These are phyloP conservation scores for Ophiocordyceps polyrhachis-furcata DNA, from an alignment of 2,329 filamentous ascomycete species.

Conservation along the genomic window DNA sequence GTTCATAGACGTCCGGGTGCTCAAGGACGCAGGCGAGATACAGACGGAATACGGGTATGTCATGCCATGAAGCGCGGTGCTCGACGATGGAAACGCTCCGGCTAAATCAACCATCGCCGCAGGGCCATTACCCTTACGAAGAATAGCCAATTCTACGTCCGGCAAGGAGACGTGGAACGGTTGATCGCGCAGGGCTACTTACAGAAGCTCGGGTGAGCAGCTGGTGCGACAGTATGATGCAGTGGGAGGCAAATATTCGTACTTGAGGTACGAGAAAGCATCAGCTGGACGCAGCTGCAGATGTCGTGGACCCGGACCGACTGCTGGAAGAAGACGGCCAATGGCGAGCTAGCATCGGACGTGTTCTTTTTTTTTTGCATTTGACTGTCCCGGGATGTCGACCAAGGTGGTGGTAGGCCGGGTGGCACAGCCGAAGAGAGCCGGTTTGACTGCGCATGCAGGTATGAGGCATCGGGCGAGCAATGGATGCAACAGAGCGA, in stretches of 20 bases:
- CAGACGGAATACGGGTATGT: constrained; percentile 95
- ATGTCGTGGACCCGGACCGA: background rate
- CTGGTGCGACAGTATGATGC: background rate
- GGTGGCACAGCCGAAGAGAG: background rate
- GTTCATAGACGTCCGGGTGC: constrained; percentile 88
- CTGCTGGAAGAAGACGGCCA: background rate
- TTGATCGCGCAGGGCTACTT: constrained; percentile 89
- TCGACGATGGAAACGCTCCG: background rate
- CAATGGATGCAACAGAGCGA: too few relatives aligned
- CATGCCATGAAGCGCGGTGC: background rate
- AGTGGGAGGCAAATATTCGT: background rate
- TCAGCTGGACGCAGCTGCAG: background rate
- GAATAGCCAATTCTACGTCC: constrained; percentile 95
- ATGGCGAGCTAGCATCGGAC: background rate
- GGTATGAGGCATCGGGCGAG: background rate
- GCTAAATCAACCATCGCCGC: constrained; percentile 9
- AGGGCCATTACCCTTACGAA: constrained; percentile 92
- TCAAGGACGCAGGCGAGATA: constrained; percentile 95
- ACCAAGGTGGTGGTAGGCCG: background rate
- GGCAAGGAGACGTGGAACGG: constrained; percentile 87
- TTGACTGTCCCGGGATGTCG: too few relatives aligned
- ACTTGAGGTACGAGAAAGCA: background rate
- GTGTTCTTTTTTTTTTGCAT: too few relatives aligned
- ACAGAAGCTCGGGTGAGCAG: constrained; percentile 48
- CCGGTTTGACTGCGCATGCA: background rate